Conservation (phyloP, 192 early-diverging fungal species). For the Dissophora ornata region DNA sequence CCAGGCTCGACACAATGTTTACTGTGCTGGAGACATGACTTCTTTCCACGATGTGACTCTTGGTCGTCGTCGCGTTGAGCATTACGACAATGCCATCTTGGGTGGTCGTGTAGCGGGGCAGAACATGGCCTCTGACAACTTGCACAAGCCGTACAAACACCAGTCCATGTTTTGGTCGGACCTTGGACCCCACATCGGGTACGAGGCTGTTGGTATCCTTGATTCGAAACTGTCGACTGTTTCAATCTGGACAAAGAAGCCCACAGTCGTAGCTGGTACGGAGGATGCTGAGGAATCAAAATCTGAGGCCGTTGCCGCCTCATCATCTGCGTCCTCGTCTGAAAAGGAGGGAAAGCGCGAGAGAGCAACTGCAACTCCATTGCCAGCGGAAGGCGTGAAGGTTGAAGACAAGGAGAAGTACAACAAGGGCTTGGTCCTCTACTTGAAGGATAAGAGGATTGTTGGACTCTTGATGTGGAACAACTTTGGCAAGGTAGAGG, state of each 20-base stretch:
- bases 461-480: constrained; percentile 72
- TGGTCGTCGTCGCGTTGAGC: constrained; percentile 74
- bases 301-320: too few relatives aligned
- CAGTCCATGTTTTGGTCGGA: constrained; percentile 76
- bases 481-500: constrained; percentile 69
- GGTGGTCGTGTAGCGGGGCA: constrained; percentile 70
- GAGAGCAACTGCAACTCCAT: constrained; percentile 40
- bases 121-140: constrained; percentile 65
- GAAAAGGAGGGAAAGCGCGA: constrained; percentile 41
- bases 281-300: constrained; percentile 3
- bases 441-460: constrained; percentile 64
- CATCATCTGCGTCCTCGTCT: too few relatives aligned
- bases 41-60: constrained; percentile 73
- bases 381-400: constrained; percentile 47
- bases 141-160: constrained; percentile 64
- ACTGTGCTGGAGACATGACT: constrained; percentile 72
- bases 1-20: constrained; percentile 71
- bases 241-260: constrained; percentile 70
- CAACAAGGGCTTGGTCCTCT: constrained; percentile 71
- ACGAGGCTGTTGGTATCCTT: constrained; percentile 72
- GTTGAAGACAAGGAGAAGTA: constrained; percentile 60
- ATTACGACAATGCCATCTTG: constrained; percentile 71
- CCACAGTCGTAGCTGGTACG: constrained; percentile 39
- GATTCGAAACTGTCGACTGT: constrained; percentile 69
- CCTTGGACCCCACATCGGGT: constrained; percentile 68